phyloP scores from a whole-genome alignment of 129 eudicot species.

The Oenanthe sinensis region DNA sequence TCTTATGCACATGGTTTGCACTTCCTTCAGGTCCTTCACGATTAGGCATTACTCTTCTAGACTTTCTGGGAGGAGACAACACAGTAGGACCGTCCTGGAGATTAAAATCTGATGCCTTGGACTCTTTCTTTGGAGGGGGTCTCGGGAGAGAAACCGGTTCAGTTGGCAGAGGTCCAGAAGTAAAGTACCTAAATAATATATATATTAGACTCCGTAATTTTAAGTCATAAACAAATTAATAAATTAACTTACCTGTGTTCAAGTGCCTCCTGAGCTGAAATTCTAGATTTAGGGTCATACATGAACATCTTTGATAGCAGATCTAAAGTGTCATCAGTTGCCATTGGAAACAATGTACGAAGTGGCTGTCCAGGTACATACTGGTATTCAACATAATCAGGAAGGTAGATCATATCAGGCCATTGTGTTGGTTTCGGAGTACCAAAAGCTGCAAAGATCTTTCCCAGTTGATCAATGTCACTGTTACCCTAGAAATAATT shows the following conservation, averaged over 20 bases:
- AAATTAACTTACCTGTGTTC: slow-evolving; percentile 64
- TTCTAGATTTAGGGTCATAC: slow-evolving; percentile 91
- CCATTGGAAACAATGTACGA: slow-evolving; percentile 85
- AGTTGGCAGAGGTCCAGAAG: slow-evolving; percentile 82
- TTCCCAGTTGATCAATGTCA: slow-evolving; percentile 97
- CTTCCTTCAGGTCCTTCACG: slow-evolving; percentile 61
- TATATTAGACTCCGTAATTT: neutral
- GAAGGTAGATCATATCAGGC: slow-evolving; percentile 86
- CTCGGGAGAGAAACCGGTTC: slow-evolving; percentile 81
- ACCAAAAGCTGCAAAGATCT: slow-evolving; percentile 94
- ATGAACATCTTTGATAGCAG: slow-evolving; percentile 81
- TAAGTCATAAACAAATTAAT: neutral
- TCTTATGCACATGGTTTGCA: slow-evolving; percentile 32
- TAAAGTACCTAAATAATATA: slow-evolving; percentile 51
- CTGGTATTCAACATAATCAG: slow-evolving; percentile 93
- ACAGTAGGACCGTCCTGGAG: slow-evolving; percentile 62
- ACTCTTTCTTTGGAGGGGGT: slow-evolving; percentile 65
- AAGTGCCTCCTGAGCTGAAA: slow-evolving; percentile 87
- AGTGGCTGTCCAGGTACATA: slow-evolving; percentile 82
- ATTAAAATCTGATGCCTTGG: slow-evolving; percentile 48
- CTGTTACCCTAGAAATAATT: slow-evolving; percentile 59
- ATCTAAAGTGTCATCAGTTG: slow-evolving; percentile 87
- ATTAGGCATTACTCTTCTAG: slow-evolving; percentile 78
- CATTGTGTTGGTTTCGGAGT: slow-evolving; percentile 94
- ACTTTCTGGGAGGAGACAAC: slow-evolving; percentile 87